phyloP scores from a whole-genome alignment of 2,329 filamentous ascomycete species.

The Colletotrichum incanum region DNA sequence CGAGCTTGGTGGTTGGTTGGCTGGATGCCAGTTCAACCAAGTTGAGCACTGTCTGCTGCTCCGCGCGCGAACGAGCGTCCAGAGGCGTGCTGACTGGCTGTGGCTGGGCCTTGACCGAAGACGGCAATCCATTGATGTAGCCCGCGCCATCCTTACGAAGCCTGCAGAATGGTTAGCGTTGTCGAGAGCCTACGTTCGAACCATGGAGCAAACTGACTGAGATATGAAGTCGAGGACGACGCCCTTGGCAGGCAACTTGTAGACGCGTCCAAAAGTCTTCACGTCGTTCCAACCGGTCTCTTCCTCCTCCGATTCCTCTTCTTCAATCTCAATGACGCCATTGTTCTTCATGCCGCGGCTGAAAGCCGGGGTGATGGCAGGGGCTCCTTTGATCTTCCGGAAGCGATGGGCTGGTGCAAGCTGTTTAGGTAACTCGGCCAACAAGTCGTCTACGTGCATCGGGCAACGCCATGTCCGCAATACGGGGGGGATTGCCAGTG shows the following conservation, averaged over 20 bases:
- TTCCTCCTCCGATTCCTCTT: slow-evolving; percentile 71
- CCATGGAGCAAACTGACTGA: slow-evolving; percentile 60
- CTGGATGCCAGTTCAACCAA: slow-evolving; percentile 71
- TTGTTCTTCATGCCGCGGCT: slow-evolving; percentile 79
- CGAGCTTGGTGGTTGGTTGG: slow-evolving; percentile 62
- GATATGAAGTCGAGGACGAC: slow-evolving; percentile 82
- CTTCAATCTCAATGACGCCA: slow-evolving; percentile 80
- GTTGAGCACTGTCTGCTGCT: slow-evolving; percentile 78
- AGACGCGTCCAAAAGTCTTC: slow-evolving; percentile 75
- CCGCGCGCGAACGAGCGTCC: slow-evolving; percentile 65
- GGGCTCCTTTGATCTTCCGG: slow-evolving; percentile 71
- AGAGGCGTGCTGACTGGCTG: slow-evolving; percentile 50
- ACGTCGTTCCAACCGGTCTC: slow-evolving; percentile 71
- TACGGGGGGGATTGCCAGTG: slow-evolving; percentile 83
- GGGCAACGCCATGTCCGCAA: slow-evolving; percentile 90
- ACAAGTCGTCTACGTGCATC: slow-evolving; percentile 84
- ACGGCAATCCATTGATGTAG: slow-evolving; percentile 50
- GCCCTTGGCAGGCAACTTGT: slow-evolving; percentile 75
- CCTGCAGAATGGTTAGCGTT: slow-evolving; percentile 47
- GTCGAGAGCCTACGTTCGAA: not conserved
- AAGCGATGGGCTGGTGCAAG: slow-evolving; percentile 74
- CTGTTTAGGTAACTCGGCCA: slow-evolving; percentile 70
- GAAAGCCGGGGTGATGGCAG: slow-evolving; percentile 67
- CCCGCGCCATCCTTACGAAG: slow-evolving; percentile 58
- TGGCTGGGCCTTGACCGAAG: slow-evolving; percentile 42